Percentiles rank a stretch among this genome's conserved stretches.
Conservation (phyloP, 164 flowering plant genomes). For the Litsea cubeba region DNA sequence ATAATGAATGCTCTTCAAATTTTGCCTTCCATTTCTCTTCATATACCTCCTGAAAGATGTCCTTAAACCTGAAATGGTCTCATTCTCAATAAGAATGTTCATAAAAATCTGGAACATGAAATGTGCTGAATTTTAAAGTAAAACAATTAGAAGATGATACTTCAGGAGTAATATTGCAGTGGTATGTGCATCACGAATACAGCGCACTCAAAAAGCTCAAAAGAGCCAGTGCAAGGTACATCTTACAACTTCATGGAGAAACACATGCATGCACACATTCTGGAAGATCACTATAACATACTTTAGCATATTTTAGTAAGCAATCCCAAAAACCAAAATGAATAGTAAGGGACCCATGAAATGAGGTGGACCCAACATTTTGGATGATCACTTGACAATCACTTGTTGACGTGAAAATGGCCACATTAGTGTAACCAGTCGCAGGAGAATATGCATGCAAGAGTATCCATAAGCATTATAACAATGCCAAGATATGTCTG, state of each 20-base stretch:
- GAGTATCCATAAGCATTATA: not conserved
- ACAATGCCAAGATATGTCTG: not conserved
- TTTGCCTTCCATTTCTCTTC: constrained; percentile 84
- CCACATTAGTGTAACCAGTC: not conserved
- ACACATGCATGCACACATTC: too few relatives aligned
- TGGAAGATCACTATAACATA: too few relatives aligned
- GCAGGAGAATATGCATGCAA: not conserved
- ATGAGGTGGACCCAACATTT: not conserved
- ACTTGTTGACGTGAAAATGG: not conserved
- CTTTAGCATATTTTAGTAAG: too few relatives aligned
- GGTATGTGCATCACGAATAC: too few relatives aligned
- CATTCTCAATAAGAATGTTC: constrained; percentile 1
- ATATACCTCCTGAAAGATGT: constrained; percentile 94
- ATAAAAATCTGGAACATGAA: not conserved
- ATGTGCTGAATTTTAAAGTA: not conserved
- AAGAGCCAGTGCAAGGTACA: too few relatives aligned
- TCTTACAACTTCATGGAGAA: too few relatives aligned
- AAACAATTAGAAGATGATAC: too few relatives aligned
- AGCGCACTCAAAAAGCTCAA: too few relatives aligned
- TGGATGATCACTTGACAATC: not conserved
- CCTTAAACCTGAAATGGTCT: constrained; percentile 69
- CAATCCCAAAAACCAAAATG: too few relatives aligned
- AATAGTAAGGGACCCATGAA: not conserved
- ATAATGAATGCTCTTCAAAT: constrained; percentile 84
- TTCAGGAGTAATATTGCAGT: too few relatives aligned